Evolutionary conservation across 2,329 filamentous ascomycete genomes (phyloP).

Genomic region (Leptographium lundbergii): DNA sequence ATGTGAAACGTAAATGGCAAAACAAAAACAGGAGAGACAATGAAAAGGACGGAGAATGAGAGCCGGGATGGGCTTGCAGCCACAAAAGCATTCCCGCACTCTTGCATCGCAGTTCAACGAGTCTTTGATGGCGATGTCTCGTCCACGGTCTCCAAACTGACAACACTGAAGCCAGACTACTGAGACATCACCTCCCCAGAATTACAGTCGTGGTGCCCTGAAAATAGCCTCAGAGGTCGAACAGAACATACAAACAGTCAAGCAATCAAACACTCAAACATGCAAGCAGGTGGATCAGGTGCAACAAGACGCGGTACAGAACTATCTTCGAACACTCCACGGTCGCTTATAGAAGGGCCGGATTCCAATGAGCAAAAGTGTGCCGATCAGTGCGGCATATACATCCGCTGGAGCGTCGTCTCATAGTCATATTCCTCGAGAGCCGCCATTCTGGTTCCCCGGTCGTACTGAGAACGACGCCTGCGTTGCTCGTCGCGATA

Average conservation of each 20-base stretch:
- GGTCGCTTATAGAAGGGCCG: not conserved
- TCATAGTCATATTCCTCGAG: conserved; percentile 50
- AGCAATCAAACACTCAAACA: not conserved
- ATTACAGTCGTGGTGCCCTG: not conserved
- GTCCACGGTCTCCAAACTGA: not conserved
- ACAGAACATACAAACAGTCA: not conserved
- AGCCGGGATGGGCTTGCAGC: not conserved
- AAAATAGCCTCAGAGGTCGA: not conserved
- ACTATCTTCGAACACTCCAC: not conserved
- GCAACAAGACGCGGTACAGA: not conserved
- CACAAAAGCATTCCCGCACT: not conserved
- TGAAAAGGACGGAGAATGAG: not conserved
- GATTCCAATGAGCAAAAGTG: conserved; percentile 2
- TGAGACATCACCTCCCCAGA: not conserved
- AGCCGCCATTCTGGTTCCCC: conserved; percentile 61
- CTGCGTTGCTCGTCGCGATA: conserved; percentile 64
- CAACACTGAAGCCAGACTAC: not conserved
- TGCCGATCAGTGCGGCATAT: conserved; percentile 12
- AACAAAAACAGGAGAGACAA: not conserved
- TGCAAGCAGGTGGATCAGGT: not conserved
- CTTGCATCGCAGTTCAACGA: not conserved
- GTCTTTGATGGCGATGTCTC: not conserved
- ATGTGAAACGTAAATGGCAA: conserved; percentile 1
- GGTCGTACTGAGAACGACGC: conserved; percentile 66
- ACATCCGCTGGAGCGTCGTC: conserved; percentile 23